These are phyloP conservation scores for Mariannaea elegans DNA, from an alignment of 2,329 filamentous ascomycete species.

Conservation along the genomic window DNA sequence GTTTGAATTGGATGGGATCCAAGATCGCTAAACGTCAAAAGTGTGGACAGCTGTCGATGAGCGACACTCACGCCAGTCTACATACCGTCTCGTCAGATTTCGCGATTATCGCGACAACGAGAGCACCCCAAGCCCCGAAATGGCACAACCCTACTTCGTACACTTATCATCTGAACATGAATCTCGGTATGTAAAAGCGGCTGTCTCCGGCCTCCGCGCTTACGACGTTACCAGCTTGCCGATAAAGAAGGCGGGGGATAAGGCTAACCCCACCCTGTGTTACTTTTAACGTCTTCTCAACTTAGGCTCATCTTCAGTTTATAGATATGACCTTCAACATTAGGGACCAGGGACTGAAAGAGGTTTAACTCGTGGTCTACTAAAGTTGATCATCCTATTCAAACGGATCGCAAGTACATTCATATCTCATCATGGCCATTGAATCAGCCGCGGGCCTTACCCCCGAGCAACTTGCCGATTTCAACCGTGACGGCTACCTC, in stretches of 20 bases:
- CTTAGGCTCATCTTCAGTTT: background rate
- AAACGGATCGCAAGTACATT: background rate
- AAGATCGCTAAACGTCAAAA: too few relatives aligned
- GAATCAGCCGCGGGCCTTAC: constrained; percentile 65
- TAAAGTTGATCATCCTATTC: background rate
- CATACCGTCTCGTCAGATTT: too few relatives aligned
- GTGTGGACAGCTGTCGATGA: too few relatives aligned
- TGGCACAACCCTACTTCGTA: too few relatives aligned
- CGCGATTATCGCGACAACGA: too few relatives aligned
- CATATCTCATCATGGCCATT: constrained; percentile 25
- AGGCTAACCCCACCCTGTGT: constrained; percentile 29
- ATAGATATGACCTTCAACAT: background rate
- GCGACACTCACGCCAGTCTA: too few relatives aligned
- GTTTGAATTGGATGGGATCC: too few relatives aligned
- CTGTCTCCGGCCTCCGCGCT: constrained; percentile 15
- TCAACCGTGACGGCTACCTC: constrained; percentile 87
- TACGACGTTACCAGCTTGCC: constrained; percentile 18
- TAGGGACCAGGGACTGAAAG: background rate
- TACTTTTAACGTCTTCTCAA: constrained; percentile 21
- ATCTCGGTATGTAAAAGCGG: background rate
- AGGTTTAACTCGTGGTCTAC: background rate
- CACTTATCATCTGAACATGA: background rate
- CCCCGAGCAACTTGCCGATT: constrained; percentile 74
- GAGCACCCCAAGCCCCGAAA: too few relatives aligned
- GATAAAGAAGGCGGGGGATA: constrained; percentile 34